These are phyloP conservation scores for Clathrus columnatus DNA, from an alignment of 768 basidiomycete genomes.

Conservation along the genomic window DNA sequence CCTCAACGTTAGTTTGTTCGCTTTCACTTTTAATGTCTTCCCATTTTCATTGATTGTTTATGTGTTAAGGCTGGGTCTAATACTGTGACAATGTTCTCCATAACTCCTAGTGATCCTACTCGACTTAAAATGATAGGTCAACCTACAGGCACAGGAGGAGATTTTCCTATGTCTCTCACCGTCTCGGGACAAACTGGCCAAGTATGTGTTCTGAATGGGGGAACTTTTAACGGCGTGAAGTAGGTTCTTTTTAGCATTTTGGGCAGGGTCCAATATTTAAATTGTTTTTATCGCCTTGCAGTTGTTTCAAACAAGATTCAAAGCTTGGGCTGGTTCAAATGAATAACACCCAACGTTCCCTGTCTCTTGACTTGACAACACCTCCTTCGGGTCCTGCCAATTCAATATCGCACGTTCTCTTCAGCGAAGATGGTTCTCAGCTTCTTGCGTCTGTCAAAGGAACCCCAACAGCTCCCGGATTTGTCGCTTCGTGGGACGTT, in stretches of 20 bases:
- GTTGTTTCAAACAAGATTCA: conserved; percentile 14
- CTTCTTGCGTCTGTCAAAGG: conserved; percentile 18
- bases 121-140: conserved; percentile 33
- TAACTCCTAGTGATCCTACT: conserved; percentile 36
- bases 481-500: conserved; percentile 13
- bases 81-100: conserved; percentile 28
- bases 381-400: conserved; percentile 15
- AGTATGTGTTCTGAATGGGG: conserved; percentile 30
- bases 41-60: neutral
- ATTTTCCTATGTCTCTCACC: conserved; percentile 41
- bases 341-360: conserved; percentile 12
- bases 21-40: neutral
- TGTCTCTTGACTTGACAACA: conserved; percentile 16
- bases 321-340: conserved; percentile 13
- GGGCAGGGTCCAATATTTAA: neutral
- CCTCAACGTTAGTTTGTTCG: conserved; percentile 24
- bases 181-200: conserved; percentile 24
- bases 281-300: neutral
- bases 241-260: conserved; percentile 12
- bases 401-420: conserved; percentile 14
- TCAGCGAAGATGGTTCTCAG: conserved; percentile 13
- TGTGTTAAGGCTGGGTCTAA: conserved; percentile 37
- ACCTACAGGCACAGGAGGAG: conserved; percentile 36
- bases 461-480: conserved; percentile 12
- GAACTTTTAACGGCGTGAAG: conserved; percentile 28